Evolutionary conservation across 2,329 filamentous ascomycete genomes (phyloP), one percentile per base, ranked within the genome.

Genomic region (Alternaria solani): DNA sequence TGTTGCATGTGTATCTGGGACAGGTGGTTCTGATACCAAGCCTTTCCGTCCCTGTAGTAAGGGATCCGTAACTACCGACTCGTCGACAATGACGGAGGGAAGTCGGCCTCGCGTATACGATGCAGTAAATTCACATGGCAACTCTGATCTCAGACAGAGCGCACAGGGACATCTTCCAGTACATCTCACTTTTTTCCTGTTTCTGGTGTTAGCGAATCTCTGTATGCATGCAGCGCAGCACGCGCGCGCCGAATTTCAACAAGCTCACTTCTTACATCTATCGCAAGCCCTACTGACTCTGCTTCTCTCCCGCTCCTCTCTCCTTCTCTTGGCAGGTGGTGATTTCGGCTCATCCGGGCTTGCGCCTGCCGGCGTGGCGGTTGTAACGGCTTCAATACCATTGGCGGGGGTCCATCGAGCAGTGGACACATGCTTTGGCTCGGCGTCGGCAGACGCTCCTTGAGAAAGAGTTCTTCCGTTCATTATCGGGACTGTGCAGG

Each of bases 211-310:
- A 74, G 61, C 61, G 32, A 23, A 26, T 46, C 14, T 23, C 30
- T n/a, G 26, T 3, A 51, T 14, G 12, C 28, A 9, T 23, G 46
- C 18, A 51, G 49, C 53, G 58, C 54, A 34, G 55, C 44, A 55
- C 32, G 25, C 56, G 52, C 52, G 51, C 46, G 34, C 30, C 46
- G 56, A 46, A 48, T 38, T 44, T 28, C 36, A 9, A 42, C 42
- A 61, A 51, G 51, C 75, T 70, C 67, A 83, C 82, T 76, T 81
- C 70, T 84, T 84, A 71, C 82, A 84, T 55, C 78, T 73, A 70
- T 84, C 82, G 65, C 82, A 84, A 18, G 82, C 82, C 28, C 82
- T 76, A 58, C 79, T 83, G 51, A 83, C 82, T 51, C 81, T 77
- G 23, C 76, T 75, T 18, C 81, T 69, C 51, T 81, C 80, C 32